Base-by-base conservation (phyloP, 2,329 filamentous ascomycete species). In the Rutstroemia sp. region DNA sequence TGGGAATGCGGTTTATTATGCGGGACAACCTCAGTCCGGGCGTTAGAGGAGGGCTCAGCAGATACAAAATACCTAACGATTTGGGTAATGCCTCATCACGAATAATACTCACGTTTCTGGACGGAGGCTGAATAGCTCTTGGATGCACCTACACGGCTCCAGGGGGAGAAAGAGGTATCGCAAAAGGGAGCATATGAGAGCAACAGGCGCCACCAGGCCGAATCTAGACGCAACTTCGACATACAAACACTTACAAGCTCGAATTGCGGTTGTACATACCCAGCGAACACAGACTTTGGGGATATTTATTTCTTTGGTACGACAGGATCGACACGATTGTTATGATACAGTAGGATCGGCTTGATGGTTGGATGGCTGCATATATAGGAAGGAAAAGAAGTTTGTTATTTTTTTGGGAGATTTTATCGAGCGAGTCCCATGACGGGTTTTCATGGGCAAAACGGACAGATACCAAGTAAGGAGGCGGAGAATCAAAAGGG, bases 1-100 rank as follows among this genome's bases (percentile, higher is more conserved):
- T 21, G 51, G 58, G 23, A 54, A 54, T 39, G 60, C 59, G 21
- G 61, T 67, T 42, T 66, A 66, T 54, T 68, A 66, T 52, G 61
- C 62, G 27, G 48, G 40, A 47, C 63, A 61, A 50, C 61, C 60
- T 30, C 65, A 64, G 48, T 58, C 60, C 25, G 44, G 55, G 21
- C 55, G 55, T 34, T 57, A 57, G 45, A 17, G 30, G 25, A 47
- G 16, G 30, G 39, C 27, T 12, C 39, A 17, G 21, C 39, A 30
- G 27, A 46, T 38, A n/a, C 16, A 56, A 27, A 30, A 25, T 27
- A 21, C 21, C 52, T 12, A 6, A 52, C n/a, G 16, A 27, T 23
- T 12, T 50, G 38, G 23, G 36, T 2, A 21, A 34, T 34, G 23
- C 21, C 8, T 16, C 17, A 56, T 46, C 16, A 46, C 30, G 48